These are phyloP conservation scores for Rhizomucor miehei DNA, from an alignment of 371 early-diverging fungal genomes.

Conservation along the genomic window DNA sequence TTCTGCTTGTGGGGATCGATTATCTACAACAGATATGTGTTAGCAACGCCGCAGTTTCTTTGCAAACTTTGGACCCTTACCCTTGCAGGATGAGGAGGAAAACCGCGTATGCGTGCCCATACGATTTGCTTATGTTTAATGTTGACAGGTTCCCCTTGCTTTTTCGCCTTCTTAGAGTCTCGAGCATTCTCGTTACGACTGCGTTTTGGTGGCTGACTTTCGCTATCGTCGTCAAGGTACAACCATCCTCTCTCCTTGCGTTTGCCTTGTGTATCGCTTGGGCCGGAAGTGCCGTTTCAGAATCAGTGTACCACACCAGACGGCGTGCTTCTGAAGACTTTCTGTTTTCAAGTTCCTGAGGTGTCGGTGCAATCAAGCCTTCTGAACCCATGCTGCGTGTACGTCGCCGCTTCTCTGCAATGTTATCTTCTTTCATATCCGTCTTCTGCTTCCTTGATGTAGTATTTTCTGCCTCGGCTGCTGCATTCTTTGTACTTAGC, in stretches of 20 bases:
- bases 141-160: constrained; percentile 7
- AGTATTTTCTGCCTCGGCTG: constrained; percentile 3
- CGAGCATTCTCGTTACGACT: constrained; percentile 2
- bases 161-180: not conserved
- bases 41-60: not conserved
- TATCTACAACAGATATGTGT: constrained; percentile 21
- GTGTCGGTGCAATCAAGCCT: constrained; percentile 18
- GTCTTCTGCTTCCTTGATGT: constrained; percentile 6
- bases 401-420: constrained; percentile 6
- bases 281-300: not conserved
- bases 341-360: constrained; percentile 12
- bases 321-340: constrained; percentile 16
- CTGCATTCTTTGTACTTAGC: constrained; percentile 1
- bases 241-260: constrained; percentile 22
- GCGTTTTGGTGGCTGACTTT: not conserved
- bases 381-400: constrained; percentile 26
- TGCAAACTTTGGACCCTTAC: constrained; percentile 13
- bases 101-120: constrained; percentile 45
- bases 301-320: constrained; percentile 16
- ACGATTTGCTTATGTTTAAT: constrained; percentile 25
- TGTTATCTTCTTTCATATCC: not conserved
- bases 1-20: constrained; percentile 16
- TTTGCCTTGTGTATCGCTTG: constrained; percentile 14
- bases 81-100: constrained; percentile 43
- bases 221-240: constrained; percentile 12